Evolutionary conservation across 257 asterid species (phyloP), one percentile per base, ranked within the genome.

Genomic region (Leptodermis oblonga): DNA sequence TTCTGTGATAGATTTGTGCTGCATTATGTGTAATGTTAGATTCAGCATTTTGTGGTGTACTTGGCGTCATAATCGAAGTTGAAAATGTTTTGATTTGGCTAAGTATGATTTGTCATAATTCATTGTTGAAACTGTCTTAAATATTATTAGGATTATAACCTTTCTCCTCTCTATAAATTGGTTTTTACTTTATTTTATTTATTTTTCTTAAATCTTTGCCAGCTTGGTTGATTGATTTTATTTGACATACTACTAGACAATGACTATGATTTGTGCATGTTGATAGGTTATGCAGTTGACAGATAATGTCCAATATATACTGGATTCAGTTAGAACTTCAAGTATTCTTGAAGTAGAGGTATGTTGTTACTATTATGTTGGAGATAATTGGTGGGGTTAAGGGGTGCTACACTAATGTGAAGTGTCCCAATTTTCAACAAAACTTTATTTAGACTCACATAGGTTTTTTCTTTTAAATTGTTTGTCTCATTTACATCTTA

Each of bases 261-360:
- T 54, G 20, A 26, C 43, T 66, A 11, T 55, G 14, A 45, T 55
- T 58, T 62, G 31, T 66, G 62, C 49, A 25, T 58, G 6, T 65
- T 65, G 72, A 74, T 77, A 90, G 97, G 87, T 90, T 13, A 53
- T 14, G 72, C 70, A 73, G 79, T 69, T 90, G 83, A 90, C 97
- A 0, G 87, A 88, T 33, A 80, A 88, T 80, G 70, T 88, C 70
- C 93, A 86, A 39, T 73, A 86, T 7, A 79, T 90, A 69, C 65
- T 83, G 75, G 82, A 85, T 72, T 78, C 83, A n/a, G 26, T 90
- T 58, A 78, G 78, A 76, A 73, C 77, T 60, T 90, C 97, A 70
- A 80, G 77, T 69, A 65, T 77, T 62, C 87, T 88, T 73, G 97
- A 90, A 86, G 88, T 88, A 23, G 83, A 90, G 97, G 97, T 88